These are phyloP conservation scores for Saururus chinensis DNA, from an alignment of 164 flowering plant genomes.

Conservation along the genomic window DNA sequence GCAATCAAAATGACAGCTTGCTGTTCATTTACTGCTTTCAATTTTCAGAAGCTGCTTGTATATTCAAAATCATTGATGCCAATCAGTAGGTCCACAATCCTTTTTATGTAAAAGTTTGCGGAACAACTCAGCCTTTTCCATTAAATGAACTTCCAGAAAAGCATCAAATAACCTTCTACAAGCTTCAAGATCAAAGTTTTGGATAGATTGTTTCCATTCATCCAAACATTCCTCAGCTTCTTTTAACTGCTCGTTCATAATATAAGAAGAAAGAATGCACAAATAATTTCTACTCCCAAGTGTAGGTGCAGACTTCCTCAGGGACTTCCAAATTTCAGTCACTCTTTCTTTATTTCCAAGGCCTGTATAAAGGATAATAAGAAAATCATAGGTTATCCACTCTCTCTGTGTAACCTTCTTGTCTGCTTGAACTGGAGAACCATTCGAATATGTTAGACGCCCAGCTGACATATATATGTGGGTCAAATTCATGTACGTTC, in stretches of 20 bases:
- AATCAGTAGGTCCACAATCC: slow-evolving; percentile 20
- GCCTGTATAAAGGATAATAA: slow-evolving; percentile 57
- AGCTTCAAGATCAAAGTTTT: slow-evolving; percentile 35
- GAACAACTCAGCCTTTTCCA: slow-evolving; percentile 34
- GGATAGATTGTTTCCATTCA: slow-evolving; percentile 64
- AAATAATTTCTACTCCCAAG: slow-evolving; percentile 65
- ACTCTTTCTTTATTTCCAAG: slow-evolving; percentile 55
- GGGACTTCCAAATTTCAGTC: slow-evolving; percentile 72
- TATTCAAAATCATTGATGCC: slow-evolving; percentile 4
- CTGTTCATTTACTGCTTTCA: neutral
- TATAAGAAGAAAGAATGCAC: slow-evolving; percentile 58
- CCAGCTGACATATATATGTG: slow-evolving; percentile 44
- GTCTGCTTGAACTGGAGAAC: slow-evolving; percentile 46
- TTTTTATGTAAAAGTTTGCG: slow-evolving; percentile 11
- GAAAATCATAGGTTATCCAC: slow-evolving; percentile 86
- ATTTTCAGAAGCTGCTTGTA: neutral
- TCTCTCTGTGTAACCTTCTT: slow-evolving; percentile 58
- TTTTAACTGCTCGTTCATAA: slow-evolving; percentile 60
- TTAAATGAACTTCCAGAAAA: slow-evolving; percentile 34
- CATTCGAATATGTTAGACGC: slow-evolving; percentile 35
- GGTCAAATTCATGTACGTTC: slow-evolving; percentile 44
- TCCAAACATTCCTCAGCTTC: slow-evolving; percentile 61
- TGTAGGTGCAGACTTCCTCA: slow-evolving; percentile 58
- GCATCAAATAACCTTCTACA: slow-evolving; percentile 45
- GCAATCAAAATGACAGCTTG: neutral